These are phyloP conservation scores for Chrysopogon serrulatus DNA, from an alignment of 176 grass and related monocot species.

Conservation along the genomic window DNA sequence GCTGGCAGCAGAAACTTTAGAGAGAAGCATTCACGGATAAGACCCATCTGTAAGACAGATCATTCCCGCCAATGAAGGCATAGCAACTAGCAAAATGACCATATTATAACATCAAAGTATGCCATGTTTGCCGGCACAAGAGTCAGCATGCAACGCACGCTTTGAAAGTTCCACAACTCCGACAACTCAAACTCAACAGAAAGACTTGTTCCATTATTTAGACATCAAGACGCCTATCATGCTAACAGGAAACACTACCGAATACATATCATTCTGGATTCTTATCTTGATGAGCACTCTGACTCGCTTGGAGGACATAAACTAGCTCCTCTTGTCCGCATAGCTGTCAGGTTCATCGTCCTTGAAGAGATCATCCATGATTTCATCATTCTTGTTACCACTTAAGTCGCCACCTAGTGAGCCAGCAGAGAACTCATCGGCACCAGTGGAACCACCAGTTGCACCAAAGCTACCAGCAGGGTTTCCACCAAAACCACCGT, in stretches of 20 bases:
- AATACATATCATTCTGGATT: neutral
- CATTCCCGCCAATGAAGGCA: neutral
- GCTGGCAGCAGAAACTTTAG: neutral
- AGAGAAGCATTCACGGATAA: too few species aligned
- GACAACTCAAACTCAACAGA: neutral
- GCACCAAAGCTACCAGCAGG: slow-evolving; percentile 12
- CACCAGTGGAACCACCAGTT: neutral
- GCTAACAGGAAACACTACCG: neutral
- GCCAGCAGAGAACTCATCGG: slow-evolving; percentile 9
- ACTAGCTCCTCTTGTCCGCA: slow-evolving; percentile 24
- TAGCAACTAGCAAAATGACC: neutral
- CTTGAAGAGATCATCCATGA: slow-evolving; percentile 6
- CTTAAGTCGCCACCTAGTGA: neutral
- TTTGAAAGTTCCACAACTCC: neutral
- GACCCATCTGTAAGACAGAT: neutral
- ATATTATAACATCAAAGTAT: neutral
- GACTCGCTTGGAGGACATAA: neutral
- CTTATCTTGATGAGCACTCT: neutral
- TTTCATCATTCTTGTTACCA: slow-evolving; percentile 29
- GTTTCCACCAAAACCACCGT: slow-evolving; percentile 6
- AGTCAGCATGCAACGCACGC: neutral
- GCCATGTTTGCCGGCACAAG: neutral
- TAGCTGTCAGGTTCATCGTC: slow-evolving; percentile 27
- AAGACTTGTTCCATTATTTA: slow-evolving; percentile 17
- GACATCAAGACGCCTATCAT: neutral